Evolutionary conservation across 805 yeast species (phyloP).

Genomic region (Pichia thaimueangensis): DNA sequence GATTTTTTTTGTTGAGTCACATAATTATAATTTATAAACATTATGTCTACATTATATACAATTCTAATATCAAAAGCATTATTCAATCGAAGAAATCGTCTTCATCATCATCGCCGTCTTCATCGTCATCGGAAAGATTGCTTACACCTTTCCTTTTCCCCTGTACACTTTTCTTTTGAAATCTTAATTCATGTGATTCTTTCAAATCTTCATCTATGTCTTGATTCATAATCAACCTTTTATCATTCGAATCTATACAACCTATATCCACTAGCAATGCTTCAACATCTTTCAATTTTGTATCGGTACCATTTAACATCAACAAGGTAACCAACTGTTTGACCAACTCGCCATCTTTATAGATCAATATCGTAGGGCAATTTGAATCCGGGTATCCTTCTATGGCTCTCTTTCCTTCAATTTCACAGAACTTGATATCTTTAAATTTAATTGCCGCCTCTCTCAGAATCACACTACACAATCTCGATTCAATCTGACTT

Average conservation of each 20-base stretch:
- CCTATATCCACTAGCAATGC: conserved; percentile 57
- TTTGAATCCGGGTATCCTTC: conserved; percentile 86
- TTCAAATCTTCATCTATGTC: conserved; percentile 49
- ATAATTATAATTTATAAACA: not conserved
- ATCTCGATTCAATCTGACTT: conserved; percentile 65
- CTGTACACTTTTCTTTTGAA: conserved; percentile 52
- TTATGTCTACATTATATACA: no score
- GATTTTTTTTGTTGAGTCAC: not conserved
- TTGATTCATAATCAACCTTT: conserved; percentile 55
- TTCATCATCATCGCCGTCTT: conserved; percentile 35
- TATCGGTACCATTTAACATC: conserved; percentile 78
- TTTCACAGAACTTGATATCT: conserved; percentile 87
- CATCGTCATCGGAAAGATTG: conserved; percentile 17
- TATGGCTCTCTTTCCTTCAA: conserved; percentile 84
- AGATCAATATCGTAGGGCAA: conserved; percentile 86
- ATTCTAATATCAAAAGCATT: no score
- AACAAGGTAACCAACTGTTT: conserved; percentile 78
- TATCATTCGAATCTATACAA: conserved; percentile 62
- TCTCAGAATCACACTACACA: conserved; percentile 53
- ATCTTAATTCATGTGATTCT: conserved; percentile 46
- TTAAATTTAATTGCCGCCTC: conserved; percentile 60
- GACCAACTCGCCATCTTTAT: conserved; percentile 68
- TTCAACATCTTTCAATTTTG: conserved; percentile 66
- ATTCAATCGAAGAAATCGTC: conserved; percentile 44
- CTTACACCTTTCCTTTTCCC: conserved; percentile 22